Evolutionary conservation across 2,329 filamentous ascomycete species (phyloP), one percentile per base, ranked within the genome.

Genomic region (Triangularia setosa): DNA sequence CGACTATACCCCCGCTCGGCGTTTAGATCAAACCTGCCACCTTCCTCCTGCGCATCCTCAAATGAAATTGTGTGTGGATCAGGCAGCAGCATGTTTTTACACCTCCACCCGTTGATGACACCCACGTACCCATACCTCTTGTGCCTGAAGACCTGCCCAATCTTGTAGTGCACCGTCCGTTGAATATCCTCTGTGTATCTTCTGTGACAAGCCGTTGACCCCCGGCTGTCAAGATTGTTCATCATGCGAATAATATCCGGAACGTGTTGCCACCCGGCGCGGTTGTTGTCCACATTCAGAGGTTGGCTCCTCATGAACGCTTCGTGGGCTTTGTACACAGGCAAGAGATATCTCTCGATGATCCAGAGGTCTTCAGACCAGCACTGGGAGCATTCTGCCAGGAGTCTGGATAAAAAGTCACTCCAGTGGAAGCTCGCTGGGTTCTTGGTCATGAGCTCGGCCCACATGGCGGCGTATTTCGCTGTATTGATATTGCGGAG

Each of bases 61-160:
- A 9, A 9, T 3, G 40, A 48, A 9, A 48, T n/a, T 9, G 21
- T 28, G 18, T 55, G 33, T 12, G 58, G 35, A 16, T 40, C 21
- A 1, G 58, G 33, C 14, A 60, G 33, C 23, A 11, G 6, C 23
- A 30, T 25, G 6, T 53, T 28, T 3, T 16, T 27, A 14, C 40
- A 28, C 9, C 33, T 28, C 93, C 94, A 99, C n/a, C 93, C 93
- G 14, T 90, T 91, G 64, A 99, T 90, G 25, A 96, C 84, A 18
- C 90, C 93, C 58, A 88, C 80, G 74, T 94, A 97, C 21, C 84
- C 80, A 74, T 95, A 97, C 55, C 93, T 85, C 66, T 83, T 87
- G 77, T 99, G 95, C 57, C 83, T 84, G 74, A 98, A 96, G 6
- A 97, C 84, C 71, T 96, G 90, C 0, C 95, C 95, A 58, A 97